Base-by-base conservation (phyloP, 1,284 basidiomycete genomes). In the Ceratobasidium sp. region DNA sequence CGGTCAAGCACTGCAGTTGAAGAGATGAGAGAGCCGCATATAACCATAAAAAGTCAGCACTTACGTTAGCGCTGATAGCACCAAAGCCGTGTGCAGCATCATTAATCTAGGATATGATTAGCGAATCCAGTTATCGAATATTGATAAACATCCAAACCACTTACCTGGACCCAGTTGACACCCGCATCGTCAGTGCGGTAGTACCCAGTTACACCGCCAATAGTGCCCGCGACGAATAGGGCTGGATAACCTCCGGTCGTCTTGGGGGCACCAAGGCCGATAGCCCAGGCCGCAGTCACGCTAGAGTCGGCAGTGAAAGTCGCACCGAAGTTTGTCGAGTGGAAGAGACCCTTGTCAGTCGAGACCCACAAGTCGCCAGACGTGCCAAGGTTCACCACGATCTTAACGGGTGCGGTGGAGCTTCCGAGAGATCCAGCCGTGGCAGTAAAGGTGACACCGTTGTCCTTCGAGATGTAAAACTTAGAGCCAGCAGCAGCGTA, bases 331-430 rank as follows among this genome's bases (percentile, higher is more conserved):
- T 90, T 82, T 4, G 86, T 87, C 1, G 88, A 88, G 79, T 90
- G 89, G 86, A 88, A 90, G 29, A 91, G 80, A 6, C 89, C 90
- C 67, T 81, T 84, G 69, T 89, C 87, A 2, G 89, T 87, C 0
- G 88, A 89, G 3, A 90, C 88, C 89, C 89, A 90, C 27, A 90
- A 81, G 78, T 90, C 89, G 15, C 84, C 84, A 15, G 85, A 85
- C 7, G 86, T 82, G 75, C 80, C 82, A 9, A 87, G 86, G 79
- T 90, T 84, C 24, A 89, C 89, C 29, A 86, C 84, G 74, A 91
- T 84, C 77, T 88, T 87, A 66, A 82, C 82, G 2, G 88, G 85
- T 0, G 84, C 81, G 9, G 84, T 85, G 0, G 89, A 89, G 2
- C 84, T 80, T 45, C 86, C 87, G 14, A 90, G 83, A 9, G 83